Percentiles rank a stretch among this genome's conserved stretches.
These are phyloP conservation scores for Fraxinus excelsior DNA, from an alignment of 257 asterid species.

Conservation along the genomic window DNA sequence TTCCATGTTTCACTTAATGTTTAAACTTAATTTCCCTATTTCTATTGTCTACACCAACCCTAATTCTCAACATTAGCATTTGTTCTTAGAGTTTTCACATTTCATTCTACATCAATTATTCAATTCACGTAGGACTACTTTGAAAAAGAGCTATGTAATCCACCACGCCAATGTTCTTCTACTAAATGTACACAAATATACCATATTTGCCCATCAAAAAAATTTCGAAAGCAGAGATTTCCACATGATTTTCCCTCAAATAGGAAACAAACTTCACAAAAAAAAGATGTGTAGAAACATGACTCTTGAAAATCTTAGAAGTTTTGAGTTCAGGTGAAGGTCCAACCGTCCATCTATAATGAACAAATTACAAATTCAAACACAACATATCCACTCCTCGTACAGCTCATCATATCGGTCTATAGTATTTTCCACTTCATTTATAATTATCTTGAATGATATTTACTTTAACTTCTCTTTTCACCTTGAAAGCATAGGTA, in stretches of 20 bases:
- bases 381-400: too few relatives aligned
- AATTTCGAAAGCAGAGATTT: neutral
- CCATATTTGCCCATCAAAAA: neutral
- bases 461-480: neutral
- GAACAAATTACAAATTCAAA: neutral
- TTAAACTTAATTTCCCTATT: too few relatives aligned
- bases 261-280: constrained; percentile 1
- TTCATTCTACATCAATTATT: neutral
- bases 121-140: too few relatives aligned
- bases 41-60: neutral
- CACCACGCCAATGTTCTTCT: neutral
- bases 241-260: neutral
- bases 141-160: neutral
- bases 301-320: constrained; percentile 9
- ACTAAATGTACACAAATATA: neutral
- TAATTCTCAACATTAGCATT: neutral
- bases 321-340: neutral
- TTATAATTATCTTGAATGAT: neutral
- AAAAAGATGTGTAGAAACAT: neutral
- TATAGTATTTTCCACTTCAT: neutral
- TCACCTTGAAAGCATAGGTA: constrained; percentile 10
- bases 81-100: neutral
- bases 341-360: constrained; percentile 5
- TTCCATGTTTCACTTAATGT: neutral
- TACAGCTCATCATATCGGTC: neutral